These are phyloP conservation scores for Arachis monticola DNA, from an alignment of 331 rosid species.

Conservation along the genomic window DNA sequence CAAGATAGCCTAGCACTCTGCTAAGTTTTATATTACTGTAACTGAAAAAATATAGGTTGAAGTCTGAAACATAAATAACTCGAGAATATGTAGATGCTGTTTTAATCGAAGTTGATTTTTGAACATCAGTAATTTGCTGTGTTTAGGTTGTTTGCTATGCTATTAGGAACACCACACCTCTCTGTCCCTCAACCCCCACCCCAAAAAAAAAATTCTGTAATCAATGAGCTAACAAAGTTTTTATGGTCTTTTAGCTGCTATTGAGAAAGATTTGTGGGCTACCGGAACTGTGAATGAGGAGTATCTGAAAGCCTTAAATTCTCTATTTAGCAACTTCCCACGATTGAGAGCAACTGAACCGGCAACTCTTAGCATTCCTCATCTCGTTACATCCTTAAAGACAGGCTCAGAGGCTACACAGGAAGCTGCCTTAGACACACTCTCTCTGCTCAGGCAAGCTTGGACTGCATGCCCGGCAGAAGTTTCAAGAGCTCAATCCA, in stretches of 20 bases:
- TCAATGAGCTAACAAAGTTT: constrained; percentile 36
- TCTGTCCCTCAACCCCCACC: background rate
- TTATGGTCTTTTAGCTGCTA: constrained; percentile 78
- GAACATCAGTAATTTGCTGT: constrained; percentile 4
- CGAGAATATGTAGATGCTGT: background rate
- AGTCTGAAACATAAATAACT: constrained; percentile 16
- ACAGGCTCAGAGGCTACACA: constrained; percentile 97
- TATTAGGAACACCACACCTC: background rate
- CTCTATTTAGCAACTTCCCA: constrained; percentile 93
- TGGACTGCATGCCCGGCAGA: constrained; percentile 99
- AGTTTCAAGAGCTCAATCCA: constrained; percentile 96
- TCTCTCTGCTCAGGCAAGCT: constrained; percentile 96
- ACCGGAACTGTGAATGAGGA: constrained; percentile 94
- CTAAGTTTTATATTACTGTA: constrained; percentile 7
- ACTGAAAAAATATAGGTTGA: constrained; percentile 7
- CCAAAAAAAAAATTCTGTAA: background rate
- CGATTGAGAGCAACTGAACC: constrained; percentile 97
- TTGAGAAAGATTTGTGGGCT: constrained; percentile 98
- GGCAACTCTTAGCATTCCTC: constrained; percentile 98
- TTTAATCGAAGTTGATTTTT: constrained; percentile 26
- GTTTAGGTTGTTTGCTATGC: constrained; percentile 35
- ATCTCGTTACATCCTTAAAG: constrained; percentile 89
- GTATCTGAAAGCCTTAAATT: constrained; percentile 89
- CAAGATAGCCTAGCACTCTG: constrained; percentile 16
- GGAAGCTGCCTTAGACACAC: constrained; percentile 96